Evolutionary conservation across 2,329 filamentous ascomycete species (phyloP), one percentile per base, ranked within the genome.

Genomic region (Diaporthe longicolla): DNA sequence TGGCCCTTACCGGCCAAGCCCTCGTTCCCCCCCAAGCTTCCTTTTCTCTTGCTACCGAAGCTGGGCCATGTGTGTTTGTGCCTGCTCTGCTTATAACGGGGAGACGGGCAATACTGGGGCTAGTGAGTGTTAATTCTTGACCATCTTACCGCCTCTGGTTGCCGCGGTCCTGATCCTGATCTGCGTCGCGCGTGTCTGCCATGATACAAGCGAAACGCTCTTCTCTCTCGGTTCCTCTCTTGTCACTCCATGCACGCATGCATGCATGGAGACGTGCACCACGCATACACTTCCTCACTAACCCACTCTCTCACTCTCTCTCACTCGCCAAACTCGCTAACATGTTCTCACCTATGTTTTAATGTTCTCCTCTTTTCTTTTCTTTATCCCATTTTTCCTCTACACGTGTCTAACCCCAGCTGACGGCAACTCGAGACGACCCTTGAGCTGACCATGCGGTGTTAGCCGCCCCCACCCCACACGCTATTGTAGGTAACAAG

Each of bases 341-440:
- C 24, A 45, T 26, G 17, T 26, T 63, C 11, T 45, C 24, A 48
- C 15, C 5, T 45, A 15, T 48, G 3, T 48, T 32, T 63, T 63
- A 21, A 37, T 13, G 8, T 10, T 21, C 35, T 43, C 13, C n/a
- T 26, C 17, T 29, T 21, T 35, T n/a, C 21, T 7, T 10, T 4
- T 3, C 21, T 19, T 35, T 15, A 1, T 19, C n/a, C 19, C 19
- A 10, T 24, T 29, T 43, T 7, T 10, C 6, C 37, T 13, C 37
- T 40, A 40, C 35, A 37, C 35, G 11, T 32, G 35, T 37, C 2
- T 10, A 40, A 43, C 40, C 43, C 43, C 26, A 21, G 48, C 63
- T 68, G 32, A 54, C 48, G 48, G 63, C 63, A 68, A 54, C 29
- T 68, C 63, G 63, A 68, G 48, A 40, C 63, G 63, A 68, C 26